Base-by-base conservation (phyloP, 2,329 filamentous ascomycete species). In the Neonectria magnoliae region DNA sequence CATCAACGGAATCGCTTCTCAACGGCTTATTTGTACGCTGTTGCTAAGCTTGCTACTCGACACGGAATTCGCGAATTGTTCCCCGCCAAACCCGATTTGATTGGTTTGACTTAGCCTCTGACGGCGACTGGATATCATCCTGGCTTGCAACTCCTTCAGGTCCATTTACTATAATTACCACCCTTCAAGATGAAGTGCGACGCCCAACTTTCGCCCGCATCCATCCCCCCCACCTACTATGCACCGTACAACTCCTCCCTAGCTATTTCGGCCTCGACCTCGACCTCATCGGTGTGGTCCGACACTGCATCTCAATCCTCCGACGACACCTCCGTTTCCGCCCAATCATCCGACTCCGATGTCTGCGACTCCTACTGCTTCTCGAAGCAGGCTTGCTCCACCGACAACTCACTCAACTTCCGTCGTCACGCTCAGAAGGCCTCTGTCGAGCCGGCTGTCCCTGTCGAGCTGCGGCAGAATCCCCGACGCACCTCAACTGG, bases 211-310 rank as follows among this genome's bases (percentile, higher is more conserved):
- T 85, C 84, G 79, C 82, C 85, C 80, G 81, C 83, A 76, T 80
- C 81, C 78, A 78, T 79, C 68, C 76, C 80, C 71, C 79, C 81
- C 66, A 69, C 72, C 74, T 81, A 77, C 77, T 84, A 86, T 82
- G 81, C 81, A 65, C 87, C 89, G 69, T 94, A 93, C 80, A 88
- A 87, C 77, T 87, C 89, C 64, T 90, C 91, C 45, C 82, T 93
- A 83, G 88, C 90, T 75, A 91, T 91, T 61, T 92, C 91, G 71
- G 88, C 91, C 63, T 93, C 92, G 31, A 91, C 91, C 60, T 94
- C 92, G 20, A 87, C 90, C 62, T 88, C 89, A 60, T 96, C 93
- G 36, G 85, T 93, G 73, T 96, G 93, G 85, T 96, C 93, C 70
- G 85, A 91, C 75, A 87, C 84, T 55, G 90, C 89, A 60, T 90